Conservation (phyloP, 192 early-diverging fungal genomes). For the Rhizophlyctis rosea region DNA sequence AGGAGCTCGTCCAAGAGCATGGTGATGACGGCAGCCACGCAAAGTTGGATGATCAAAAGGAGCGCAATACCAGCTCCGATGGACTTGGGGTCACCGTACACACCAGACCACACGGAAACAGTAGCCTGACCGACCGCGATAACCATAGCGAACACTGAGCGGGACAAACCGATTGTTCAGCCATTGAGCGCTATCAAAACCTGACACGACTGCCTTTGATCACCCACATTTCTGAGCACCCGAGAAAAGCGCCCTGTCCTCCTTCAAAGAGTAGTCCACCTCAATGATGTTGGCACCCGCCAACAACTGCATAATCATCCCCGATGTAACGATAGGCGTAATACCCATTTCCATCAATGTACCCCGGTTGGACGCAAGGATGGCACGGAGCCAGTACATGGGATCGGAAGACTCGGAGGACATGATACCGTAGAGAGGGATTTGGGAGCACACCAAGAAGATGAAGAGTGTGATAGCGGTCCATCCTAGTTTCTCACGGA, state of each 20-base stretch:
- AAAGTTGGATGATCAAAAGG: conserved; percentile 94
- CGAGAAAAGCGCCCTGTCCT: conserved; percentile 96
- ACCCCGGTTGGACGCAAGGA: conserved; percentile 99
- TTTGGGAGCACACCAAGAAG: conserved; percentile 99
- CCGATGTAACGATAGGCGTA: conserved; percentile 98
- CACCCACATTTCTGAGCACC: conserved; percentile 90
- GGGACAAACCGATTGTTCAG: neutral
- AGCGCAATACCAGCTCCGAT: conserved; percentile 96
- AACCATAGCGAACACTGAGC: conserved; percentile 90
- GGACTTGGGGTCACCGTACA: conserved; percentile 94
- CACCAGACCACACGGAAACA: conserved; percentile 96
- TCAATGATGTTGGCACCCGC: conserved; percentile 98
- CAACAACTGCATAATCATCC: conserved; percentile 99
- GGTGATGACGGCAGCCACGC: conserved; percentile 94
- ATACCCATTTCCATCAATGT: conserved; percentile 99
- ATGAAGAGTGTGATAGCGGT: conserved; percentile 99
- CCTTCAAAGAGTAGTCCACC: conserved; percentile 97
- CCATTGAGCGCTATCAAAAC: neutral
- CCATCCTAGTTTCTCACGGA: conserved; percentile 99
- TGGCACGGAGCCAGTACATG: conserved; percentile 99
- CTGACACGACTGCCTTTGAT: neutral
- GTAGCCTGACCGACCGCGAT: conserved; percentile 98
- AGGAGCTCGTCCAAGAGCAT: conserved; percentile 98
- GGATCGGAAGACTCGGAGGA: conserved; percentile 99
- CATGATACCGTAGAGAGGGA: conserved; percentile 99